Percentiles rank a stretch among this genome's conserved stretches.
These are phyloP conservation scores for Parathielavia hyrcaniae DNA, from an alignment of 495 filamentous ascomycete genomes.

Conservation along the genomic window DNA sequence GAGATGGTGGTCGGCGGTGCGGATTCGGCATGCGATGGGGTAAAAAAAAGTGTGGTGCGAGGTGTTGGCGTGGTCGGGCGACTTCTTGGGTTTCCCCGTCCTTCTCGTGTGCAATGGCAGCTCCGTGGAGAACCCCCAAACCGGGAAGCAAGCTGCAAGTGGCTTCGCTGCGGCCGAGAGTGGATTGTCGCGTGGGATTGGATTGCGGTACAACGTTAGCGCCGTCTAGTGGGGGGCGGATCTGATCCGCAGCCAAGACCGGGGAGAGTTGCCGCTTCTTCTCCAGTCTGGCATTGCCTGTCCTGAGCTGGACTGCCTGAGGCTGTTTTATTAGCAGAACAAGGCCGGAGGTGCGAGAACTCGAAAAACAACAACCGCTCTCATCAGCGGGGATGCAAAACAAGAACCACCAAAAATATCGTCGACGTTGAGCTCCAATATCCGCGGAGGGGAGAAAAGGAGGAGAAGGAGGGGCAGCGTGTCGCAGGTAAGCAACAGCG, in stretches of 20 bases:
- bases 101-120: background rate
- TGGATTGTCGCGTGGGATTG: conserved; percentile 14
- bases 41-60: conserved; percentile 1
- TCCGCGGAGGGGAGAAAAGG: background rate
- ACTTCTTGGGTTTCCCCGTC: conserved; percentile 1
- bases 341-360: no score
- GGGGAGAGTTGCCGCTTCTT: background rate
- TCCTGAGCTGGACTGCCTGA: no score
- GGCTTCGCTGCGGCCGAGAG: no score
- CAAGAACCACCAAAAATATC: no score
- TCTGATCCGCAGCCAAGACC: conserved; percentile 9
- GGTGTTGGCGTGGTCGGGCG: background rate
- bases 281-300: background rate
- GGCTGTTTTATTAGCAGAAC: no score
- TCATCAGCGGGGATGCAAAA: no score
- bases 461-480: background rate
- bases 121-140: background rate
- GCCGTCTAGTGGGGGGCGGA: background rate
- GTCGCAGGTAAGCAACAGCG: background rate
- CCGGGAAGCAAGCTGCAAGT: background rate
- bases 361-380: no score
- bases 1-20: background rate
- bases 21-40: background rate
- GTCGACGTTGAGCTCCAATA: no score
- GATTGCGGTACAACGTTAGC: conserved; percentile 10